A percentile compares a stretch with the other conserved stretches of the same genome.
Conservation (phyloP, 148 eudicot genomes). For the Cornus florida region DNA sequence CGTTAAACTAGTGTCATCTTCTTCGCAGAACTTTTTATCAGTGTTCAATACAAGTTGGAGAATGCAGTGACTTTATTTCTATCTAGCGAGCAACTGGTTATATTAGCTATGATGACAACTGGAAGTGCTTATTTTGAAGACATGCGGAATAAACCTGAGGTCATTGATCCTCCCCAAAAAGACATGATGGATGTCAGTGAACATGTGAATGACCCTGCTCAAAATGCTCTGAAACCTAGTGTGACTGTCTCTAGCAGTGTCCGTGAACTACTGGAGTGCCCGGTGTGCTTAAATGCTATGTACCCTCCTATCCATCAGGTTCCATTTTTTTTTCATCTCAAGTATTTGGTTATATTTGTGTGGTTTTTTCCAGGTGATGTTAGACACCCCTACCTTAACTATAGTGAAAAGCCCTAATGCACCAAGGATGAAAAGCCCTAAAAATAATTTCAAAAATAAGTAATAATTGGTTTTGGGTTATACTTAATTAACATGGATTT, state of each 20-base stretch:
- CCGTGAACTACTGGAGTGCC: slow-evolving; percentile 84
- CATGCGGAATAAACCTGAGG: slow-evolving; percentile 65
- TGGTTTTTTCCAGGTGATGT: too few relatives aligned
- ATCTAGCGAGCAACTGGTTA: neutral
- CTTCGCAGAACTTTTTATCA: neutral
- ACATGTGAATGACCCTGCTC: slow-evolving; percentile 60
- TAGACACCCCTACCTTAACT: too few relatives aligned
- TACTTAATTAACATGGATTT: too few relatives aligned
- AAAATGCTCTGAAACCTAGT: slow-evolving; percentile 57
- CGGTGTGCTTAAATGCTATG: slow-evolving; percentile 96
- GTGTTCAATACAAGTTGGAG: neutral
- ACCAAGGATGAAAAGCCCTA: too few relatives aligned
- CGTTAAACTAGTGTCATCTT: neutral
- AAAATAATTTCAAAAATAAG: too few relatives aligned
- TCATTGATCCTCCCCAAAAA: slow-evolving; percentile 64
- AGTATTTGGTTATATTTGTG: too few relatives aligned
- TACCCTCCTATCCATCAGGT: slow-evolving; percentile 98
- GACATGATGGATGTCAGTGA: slow-evolving; percentile 62
- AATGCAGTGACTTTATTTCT: neutral
- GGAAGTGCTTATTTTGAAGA: slow-evolving; percentile 76
- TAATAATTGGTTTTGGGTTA: too few relatives aligned
- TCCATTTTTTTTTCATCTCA: neutral
- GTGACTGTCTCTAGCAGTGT: slow-evolving; percentile 70
- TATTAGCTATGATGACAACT: slow-evolving; percentile 65
- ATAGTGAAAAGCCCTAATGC: too few relatives aligned